Percentiles rank a stretch among this genome's conserved stretches.
phyloP scores from a whole-genome alignment of 2,329 filamentous ascomycete species.

The Exophiala xenobiotica region DNA sequence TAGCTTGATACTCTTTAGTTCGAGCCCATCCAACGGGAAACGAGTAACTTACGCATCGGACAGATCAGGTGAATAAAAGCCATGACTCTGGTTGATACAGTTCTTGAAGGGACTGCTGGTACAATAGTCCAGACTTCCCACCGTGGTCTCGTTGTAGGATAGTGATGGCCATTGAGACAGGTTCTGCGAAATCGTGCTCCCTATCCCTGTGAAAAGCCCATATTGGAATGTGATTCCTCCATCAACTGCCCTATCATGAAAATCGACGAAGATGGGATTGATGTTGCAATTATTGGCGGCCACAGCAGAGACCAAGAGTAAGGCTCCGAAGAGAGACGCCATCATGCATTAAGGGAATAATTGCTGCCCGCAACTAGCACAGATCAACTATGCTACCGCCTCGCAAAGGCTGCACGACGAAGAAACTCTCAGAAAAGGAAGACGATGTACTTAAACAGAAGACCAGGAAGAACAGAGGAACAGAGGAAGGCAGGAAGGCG shows the following conservation, averaged over 20 bases:
- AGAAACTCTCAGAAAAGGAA: not conserved
- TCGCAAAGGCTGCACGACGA: not conserved
- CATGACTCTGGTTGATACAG: constrained; percentile 23
- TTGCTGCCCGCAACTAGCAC: not conserved
- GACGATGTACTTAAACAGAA: constrained; percentile 1
- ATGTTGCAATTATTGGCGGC: constrained; percentile 18
- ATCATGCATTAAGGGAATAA: constrained; percentile 8
- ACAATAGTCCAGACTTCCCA: constrained; percentile 40
- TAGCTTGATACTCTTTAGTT: constrained; percentile 21
- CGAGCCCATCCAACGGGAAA: constrained; percentile 31
- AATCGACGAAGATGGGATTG: constrained; percentile 45
- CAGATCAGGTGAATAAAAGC: constrained; percentile 20
- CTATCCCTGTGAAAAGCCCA: constrained; percentile 47
- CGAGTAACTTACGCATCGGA: constrained; percentile 22
- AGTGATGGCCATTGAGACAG: constrained; percentile 47
- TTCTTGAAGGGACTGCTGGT: constrained; percentile 33
- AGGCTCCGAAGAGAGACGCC: constrained; percentile 9
- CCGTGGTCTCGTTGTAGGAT: constrained; percentile 43
- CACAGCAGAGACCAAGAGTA: constrained; percentile 9
- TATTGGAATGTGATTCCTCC: constrained; percentile 42
- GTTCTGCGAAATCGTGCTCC: constrained; percentile 43
- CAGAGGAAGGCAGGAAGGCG: constrained; percentile 1
- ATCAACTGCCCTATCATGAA: constrained; percentile 45
- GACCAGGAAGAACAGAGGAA: constrained; percentile 2
- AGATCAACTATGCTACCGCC: not conserved